These are phyloP conservation scores for Cryphonectria radicalis DNA, from an alignment of 2,329 filamentous ascomycete genomes.

Conservation along the genomic window DNA sequence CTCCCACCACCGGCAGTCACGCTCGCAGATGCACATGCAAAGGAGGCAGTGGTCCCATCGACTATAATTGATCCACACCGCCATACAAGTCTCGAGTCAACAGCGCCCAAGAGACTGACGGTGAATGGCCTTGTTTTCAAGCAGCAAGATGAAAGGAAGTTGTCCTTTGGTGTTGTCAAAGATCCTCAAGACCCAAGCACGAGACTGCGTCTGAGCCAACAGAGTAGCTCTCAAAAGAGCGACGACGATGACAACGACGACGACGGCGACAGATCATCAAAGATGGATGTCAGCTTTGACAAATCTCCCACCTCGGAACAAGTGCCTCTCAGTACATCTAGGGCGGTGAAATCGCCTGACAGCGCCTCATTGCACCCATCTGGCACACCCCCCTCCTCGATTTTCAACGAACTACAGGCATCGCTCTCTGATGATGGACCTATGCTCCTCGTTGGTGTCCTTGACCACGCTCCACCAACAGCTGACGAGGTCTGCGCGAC, in stretches of 20 bases:
- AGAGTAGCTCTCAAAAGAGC: slow-evolving; percentile 57
- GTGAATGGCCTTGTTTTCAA: slow-evolving; percentile 39
- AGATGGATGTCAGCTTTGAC: slow-evolving; percentile 44
- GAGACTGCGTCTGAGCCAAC: slow-evolving; percentile 68
- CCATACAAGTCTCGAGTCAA: slow-evolving; percentile 27
- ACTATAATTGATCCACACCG: slow-evolving; percentile 21
- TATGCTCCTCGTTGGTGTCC: slow-evolving; percentile 36
- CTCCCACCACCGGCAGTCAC: neutral
- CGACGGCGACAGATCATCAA: slow-evolving; percentile 37
- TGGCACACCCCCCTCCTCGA: neutral
- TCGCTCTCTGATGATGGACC: neutral
- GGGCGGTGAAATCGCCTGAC: neutral
- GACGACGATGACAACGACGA: slow-evolving; percentile 32
- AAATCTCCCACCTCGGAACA: slow-evolving; percentile 23
- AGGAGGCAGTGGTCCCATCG: neutral
- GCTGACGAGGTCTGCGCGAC: slow-evolving; percentile 55
- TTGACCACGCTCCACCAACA: slow-evolving; percentile 41
- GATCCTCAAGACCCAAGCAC: slow-evolving; percentile 70
- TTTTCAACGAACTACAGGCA: neutral
- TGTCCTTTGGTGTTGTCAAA: slow-evolving; percentile 78
- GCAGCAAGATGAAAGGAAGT: slow-evolving; percentile 46
- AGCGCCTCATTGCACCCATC: neutral
- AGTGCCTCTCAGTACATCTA: slow-evolving; percentile 12
- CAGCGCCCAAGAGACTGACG: slow-evolving; percentile 33
- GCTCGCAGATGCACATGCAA: neutral